phyloP scores from a whole-genome alignment of 495 filamentous ascomycete genomes.

The Lasiosphaeria ovina region DNA sequence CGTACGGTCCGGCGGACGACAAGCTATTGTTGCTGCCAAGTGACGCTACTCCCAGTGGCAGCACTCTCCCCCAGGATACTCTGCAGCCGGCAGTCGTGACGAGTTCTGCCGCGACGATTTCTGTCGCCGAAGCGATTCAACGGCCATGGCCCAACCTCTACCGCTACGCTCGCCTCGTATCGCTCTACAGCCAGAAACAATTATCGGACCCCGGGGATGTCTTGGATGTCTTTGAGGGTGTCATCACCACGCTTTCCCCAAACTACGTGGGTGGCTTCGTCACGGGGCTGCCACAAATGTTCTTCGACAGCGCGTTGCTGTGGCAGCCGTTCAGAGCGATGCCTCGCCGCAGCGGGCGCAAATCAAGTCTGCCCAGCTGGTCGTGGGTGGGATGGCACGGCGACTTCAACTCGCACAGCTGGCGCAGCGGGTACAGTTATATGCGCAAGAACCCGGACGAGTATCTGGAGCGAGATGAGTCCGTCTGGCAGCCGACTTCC shows the following conservation, averaged over 20 bases:
- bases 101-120: too few relatives aligned
- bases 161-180: neutral
- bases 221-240: neutral
- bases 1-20: neutral
- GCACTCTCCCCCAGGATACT: too few relatives aligned
- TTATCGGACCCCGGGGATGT: neutral
- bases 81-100: too few relatives aligned
- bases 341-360: neutral
- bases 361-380: neutral
- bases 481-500: neutral
- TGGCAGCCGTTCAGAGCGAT: neutral
- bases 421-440: neutral
- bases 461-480: neutral
- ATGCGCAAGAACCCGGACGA: neutral
- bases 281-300: neutral
- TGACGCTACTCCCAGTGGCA: neutral
- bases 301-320: slow-evolving; percentile 6
- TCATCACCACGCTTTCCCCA: neutral
- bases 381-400: neutral
- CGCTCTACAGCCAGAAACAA: neutral
- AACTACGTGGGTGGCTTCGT: neutral
- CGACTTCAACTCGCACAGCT: neutral
- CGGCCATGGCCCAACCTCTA: neutral
- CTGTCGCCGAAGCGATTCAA: neutral
- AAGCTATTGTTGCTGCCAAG: neutral